Evolutionary conservation across 2,329 filamentous ascomycete species (phyloP).

Genomic region (Sporothrix curviconia): DNA sequence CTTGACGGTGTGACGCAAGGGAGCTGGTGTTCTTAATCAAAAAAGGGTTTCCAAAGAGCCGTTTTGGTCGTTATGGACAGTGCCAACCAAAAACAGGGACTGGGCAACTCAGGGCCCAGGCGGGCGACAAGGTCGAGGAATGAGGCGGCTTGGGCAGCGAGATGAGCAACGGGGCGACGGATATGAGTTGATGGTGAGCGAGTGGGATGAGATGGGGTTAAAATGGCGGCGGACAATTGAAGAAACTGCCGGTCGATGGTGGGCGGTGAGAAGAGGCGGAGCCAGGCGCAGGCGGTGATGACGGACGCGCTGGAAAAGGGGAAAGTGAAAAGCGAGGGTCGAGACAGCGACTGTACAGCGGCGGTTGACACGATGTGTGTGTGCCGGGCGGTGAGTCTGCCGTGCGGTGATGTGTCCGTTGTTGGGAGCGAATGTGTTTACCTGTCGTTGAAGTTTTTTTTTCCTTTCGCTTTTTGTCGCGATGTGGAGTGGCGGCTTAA

Average conservation of each 20-base stretch:
- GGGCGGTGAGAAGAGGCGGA: not conserved
- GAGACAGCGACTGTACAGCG: too few species aligned
- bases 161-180: not conserved
- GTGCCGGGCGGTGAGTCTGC: not conserved
- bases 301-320: not conserved
- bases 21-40: not conserved
- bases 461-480: not conserved
- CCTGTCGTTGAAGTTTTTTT: slow-evolving; percentile 8
- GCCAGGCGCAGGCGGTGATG: not conserved
- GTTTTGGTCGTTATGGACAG: too few species aligned
- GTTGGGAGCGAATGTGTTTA: not conserved
- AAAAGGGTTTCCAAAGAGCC: not conserved
- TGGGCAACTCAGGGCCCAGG: not conserved
- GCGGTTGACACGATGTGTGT: too few species aligned
- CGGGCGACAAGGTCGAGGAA: not conserved
- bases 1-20: not conserved
- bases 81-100: not conserved
- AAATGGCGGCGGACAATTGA: not conserved
- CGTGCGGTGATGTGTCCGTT: not conserved
- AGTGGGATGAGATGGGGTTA: not conserved
- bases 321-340: not conserved
- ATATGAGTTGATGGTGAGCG: not conserved
- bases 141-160: not conserved
- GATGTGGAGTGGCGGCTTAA: not conserved
- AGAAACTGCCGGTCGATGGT: not conserved